These are phyloP conservation scores for Entomophthora muscae DNA, from an alignment of 371 early-diverging fungal genomes.

Conservation along the genomic window DNA sequence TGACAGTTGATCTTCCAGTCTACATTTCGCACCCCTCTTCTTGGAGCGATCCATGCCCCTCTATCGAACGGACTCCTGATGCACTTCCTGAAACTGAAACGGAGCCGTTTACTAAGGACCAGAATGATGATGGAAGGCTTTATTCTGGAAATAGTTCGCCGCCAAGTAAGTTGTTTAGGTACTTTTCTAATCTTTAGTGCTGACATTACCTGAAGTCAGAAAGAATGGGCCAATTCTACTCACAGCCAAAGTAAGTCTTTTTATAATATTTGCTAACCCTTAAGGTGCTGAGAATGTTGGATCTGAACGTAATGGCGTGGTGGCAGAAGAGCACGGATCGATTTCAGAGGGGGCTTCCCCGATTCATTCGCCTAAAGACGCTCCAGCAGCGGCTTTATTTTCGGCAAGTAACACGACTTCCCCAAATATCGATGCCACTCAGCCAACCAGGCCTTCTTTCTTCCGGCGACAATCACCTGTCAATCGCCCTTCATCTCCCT, in stretches of 20 bases:
- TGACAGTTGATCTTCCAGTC: slow-evolving; percentile 17
- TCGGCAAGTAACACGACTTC: neutral
- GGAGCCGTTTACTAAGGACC: neutral
- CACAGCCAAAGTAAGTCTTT: neutral
- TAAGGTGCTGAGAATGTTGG: too few relatives aligned
- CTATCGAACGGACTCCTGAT: neutral
- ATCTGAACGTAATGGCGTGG: too few relatives aligned
- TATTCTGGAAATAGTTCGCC: neutral
- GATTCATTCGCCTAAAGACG: neutral
- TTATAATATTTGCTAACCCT: too few relatives aligned
- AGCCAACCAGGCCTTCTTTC: neutral
- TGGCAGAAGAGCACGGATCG: neutral
- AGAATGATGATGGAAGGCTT: neutral
- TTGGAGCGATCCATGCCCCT: slow-evolving; percentile 18
- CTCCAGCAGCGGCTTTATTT: neutral
- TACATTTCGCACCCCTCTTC: slow-evolving; percentile 19
- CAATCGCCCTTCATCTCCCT: neutral
- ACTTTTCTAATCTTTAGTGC: neutral
- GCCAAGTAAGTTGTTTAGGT: neutral
- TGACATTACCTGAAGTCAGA: neutral
- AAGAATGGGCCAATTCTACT: neutral
- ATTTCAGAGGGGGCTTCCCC: neutral
- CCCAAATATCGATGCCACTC: neutral
- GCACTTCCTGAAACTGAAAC: neutral
- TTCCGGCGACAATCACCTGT: neutral